Conservation (phyloP, 176 grass and related monocot genomes). For the Poa pratensis region DNA sequence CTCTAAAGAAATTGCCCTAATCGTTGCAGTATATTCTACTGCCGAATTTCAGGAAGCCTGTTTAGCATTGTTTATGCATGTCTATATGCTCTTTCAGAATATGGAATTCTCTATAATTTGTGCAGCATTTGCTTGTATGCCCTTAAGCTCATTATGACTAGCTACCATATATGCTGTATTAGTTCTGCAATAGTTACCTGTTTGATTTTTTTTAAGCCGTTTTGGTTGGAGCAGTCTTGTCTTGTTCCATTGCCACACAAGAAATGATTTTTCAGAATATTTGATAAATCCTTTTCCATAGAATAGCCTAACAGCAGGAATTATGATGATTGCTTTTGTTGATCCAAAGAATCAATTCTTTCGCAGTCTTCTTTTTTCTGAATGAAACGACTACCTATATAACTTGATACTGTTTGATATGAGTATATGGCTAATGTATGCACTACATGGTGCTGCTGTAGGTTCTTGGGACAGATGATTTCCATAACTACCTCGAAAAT, state of each 20-base stretch:
- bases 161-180: constrained; percentile 11
- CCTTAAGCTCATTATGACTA: constrained; percentile 28
- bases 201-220: not conserved
- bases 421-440: constrained; percentile 10
- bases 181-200: not conserved
- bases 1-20: not conserved
- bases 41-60: not conserved
- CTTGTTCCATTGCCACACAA: not conserved
- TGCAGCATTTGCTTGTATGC: not conserved
- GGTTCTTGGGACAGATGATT: constrained; percentile 90
- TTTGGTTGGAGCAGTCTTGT: constrained; percentile 1
- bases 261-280: constrained; percentile 15
- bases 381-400: constrained; percentile 2
- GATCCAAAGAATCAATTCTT: not conserved
- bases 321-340: constrained; percentile 11
- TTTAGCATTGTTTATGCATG: not conserved
- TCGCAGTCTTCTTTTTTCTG: not conserved
- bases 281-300: not conserved
- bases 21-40: not conserved
- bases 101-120: not conserved
- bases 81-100: not conserved
- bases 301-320: not conserved
- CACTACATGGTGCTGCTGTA: constrained; percentile 27
- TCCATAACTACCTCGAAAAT: constrained; percentile 79
- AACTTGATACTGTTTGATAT: not conserved